Conservation (phyloP, 2,329 filamentous ascomycete genomes). For the Nemania bipapillata region DNA sequence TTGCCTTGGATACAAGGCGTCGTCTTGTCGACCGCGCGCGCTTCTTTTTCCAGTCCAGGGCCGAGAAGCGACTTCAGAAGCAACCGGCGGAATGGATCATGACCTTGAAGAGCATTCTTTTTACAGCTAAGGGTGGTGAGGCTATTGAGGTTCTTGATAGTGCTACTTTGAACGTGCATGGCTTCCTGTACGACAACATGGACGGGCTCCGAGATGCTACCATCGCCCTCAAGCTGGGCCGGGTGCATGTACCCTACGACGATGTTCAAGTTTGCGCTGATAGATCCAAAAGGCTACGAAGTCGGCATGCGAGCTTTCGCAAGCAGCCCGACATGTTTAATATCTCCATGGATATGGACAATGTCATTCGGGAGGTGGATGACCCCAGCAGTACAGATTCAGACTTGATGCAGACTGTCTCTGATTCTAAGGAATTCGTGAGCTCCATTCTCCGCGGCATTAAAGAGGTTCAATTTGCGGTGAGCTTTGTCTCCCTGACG, state of each 20-base stretch:
- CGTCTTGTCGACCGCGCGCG: slow-evolving; percentile 92
- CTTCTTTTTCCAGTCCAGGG: slow-evolving; percentile 82
- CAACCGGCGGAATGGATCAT: slow-evolving; percentile 94
- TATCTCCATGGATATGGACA: slow-evolving; percentile 74
- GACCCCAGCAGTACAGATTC: slow-evolving; percentile 73
- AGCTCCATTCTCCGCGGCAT: slow-evolving; percentile 90
- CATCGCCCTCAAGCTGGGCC: slow-evolving; percentile 88
- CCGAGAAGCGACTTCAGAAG: slow-evolving; percentile 67
- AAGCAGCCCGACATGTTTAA: slow-evolving; percentile 62
- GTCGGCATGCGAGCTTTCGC: slow-evolving; percentile 50
- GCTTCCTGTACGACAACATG: slow-evolving; percentile 83
- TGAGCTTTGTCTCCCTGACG: slow-evolving; percentile 88
- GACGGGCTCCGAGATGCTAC: slow-evolving; percentile 91
- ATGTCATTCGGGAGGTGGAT: slow-evolving; percentile 79
- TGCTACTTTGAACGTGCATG: slow-evolving; percentile 88
- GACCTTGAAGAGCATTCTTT: slow-evolving; percentile 83
- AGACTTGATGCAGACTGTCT: slow-evolving; percentile 81
- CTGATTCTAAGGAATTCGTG: slow-evolving; percentile 91
- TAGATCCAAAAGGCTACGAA: slow-evolving; percentile 63
- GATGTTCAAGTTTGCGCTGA: slow-evolving; percentile 75
- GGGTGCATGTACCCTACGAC: slow-evolving; percentile 89
- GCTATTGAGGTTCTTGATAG: slow-evolving; percentile 90
- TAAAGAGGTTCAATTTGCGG: slow-evolving; percentile 94
- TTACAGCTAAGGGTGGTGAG: slow-evolving; percentile 85
- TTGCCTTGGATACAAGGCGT: slow-evolving; percentile 88